These are phyloP conservation scores for Azolla pinnata DNA, from an alignment of 75 land plant genomes.

Conservation along the genomic window DNA sequence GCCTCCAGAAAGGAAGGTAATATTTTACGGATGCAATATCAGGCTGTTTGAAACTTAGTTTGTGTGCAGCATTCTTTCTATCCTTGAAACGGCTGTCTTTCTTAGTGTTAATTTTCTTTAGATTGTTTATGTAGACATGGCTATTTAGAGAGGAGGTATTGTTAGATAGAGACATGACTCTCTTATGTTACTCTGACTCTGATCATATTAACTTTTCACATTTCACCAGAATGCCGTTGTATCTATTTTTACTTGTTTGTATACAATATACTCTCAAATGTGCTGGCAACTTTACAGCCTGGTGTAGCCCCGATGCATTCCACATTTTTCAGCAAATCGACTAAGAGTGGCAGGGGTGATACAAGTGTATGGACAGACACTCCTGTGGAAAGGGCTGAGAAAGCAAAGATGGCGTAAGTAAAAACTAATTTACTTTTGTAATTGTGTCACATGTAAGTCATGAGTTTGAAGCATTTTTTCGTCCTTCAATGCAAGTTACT, in stretches of 20 bases:
- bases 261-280: neutral
- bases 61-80: neutral
- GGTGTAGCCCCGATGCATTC: conserved; percentile 43
- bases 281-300: conserved; percentile 13
- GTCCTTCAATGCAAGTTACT: conserved; percentile 41
- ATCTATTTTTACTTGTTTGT: neutral
- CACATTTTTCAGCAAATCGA: conserved; percentile 54
- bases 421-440: neutral
- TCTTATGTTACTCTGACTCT: no score
- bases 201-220: neutral
- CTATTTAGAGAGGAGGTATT: no score
- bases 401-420: conserved; percentile 74
- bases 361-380: conserved; percentile 88
- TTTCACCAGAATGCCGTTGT: neutral
- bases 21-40: neutral
- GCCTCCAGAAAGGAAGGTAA: conserved; percentile 90
- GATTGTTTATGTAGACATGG: no score
- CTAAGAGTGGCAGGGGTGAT: conserved; percentile 85
- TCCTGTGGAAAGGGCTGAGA: conserved; percentile 66
- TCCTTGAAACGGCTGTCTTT: no score
- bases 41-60: neutral
- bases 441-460: neutral
- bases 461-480: neutral
- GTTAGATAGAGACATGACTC: neutral
- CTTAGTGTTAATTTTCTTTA: no score